These are phyloP conservation scores for Leucosporidium yakuticum DNA, from an alignment of 768 basidiomycete species.

Conservation along the genomic window DNA sequence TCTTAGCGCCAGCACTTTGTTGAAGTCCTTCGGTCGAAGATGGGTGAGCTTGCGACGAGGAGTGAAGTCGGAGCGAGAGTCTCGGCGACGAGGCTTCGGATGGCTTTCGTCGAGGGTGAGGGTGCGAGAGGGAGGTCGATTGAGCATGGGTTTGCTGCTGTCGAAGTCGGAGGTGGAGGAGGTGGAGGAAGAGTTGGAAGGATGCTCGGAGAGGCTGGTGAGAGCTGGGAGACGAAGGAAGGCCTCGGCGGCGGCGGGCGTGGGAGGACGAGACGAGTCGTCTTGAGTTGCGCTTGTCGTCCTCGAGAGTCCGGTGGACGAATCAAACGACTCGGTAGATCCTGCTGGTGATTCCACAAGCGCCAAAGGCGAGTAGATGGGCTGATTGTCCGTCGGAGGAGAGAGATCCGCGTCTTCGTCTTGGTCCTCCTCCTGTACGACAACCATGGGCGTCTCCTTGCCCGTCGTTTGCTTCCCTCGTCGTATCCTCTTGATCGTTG, in stretches of 20 bases:
- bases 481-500: not conserved
- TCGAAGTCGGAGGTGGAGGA: not conserved
- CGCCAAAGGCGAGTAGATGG: not conserved
- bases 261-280: not conserved
- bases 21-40: not conserved
- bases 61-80: not conserved
- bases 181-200: not conserved
- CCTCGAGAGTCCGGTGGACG: not conserved
- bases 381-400: not conserved
- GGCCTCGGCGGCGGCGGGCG: not conserved
- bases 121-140: not conserved
- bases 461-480: not conserved
- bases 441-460: not conserved
- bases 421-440: not conserved
- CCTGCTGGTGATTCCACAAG: not conserved
- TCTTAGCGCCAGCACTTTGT: not conserved
- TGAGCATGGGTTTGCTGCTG: not conserved
- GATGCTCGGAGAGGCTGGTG: not conserved
- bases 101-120: slow-evolving; percentile 16
- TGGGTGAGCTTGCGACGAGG: not conserved
- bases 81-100: not conserved
- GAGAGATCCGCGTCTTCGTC: not conserved
- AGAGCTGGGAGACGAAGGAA: not conserved
- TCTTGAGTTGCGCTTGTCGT: not conserved
- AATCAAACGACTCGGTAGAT: not conserved